Base-by-base conservation (phyloP, 306 rosid genomes). In the Calophaca sinica region DNA sequence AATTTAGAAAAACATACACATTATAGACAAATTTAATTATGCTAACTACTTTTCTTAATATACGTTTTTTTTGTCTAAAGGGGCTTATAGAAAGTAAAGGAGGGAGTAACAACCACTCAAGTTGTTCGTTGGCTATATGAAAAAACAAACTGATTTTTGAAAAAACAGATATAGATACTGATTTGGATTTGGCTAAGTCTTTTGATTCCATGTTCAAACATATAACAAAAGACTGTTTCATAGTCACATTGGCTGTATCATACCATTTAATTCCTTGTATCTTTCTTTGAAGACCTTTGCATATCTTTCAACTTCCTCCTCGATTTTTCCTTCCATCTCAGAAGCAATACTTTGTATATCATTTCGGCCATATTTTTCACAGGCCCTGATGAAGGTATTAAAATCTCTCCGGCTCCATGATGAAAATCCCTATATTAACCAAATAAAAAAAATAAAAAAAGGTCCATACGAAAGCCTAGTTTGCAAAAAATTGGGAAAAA, bases 231-330 rank as follows among this genome's bases (percentile, higher is more conserved):
- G 73, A 63, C n/a, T 74, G 60, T 55, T 72, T 52, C 28, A 38
- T 15, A 2, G 52, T 20, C 55, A 31, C 33, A 70, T 33, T 49
- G 65, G 50, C 7, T 57, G 49, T 72, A 62, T 76, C 90, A 72
- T 83, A 92, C 99, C 99, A 89, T 92, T 94, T 55, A 94, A 81
- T 73, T 94, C 99, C 86, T 90, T 94, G 88, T 92, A 92, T 90
- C 99, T 92, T 79, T 94, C 97, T 70, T 92, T 92, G 73, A 94
- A 94, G 83, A 81, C 98, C 84, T 85, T 89, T 1, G 99, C 89
- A 28, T 94, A 94, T 94, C 99, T 89, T 86, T 94, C 99, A 79
- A 94, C 99, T 83, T 94, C 99, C 86, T 88, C 97, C 74, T 90
- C 99, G 28, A 91, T 85, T 90, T 92, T 94, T 57, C 98, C 99